A percentile compares a stretch with the other conserved stretches of the same genome.
Evolutionary conservation across 345 rosid genomes (phyloP).

Genomic region (Ceriops tagal): DNA sequence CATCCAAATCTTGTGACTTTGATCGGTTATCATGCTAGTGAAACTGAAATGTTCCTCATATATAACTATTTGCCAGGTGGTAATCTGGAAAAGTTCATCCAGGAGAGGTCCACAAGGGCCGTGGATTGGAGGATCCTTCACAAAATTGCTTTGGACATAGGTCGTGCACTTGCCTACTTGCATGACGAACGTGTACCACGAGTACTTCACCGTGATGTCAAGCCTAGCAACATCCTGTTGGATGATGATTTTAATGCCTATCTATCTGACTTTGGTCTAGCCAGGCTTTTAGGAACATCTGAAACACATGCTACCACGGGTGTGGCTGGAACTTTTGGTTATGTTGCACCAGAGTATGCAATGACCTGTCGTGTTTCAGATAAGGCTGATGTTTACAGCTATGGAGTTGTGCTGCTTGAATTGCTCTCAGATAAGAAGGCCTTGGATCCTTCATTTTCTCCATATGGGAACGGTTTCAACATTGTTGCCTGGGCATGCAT

Average conservation of each 20-base stretch:
- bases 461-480: constrained; percentile 34
- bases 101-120: constrained; percentile 23
- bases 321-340: constrained; percentile 37
- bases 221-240: constrained; percentile 35
- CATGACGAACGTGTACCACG: constrained; percentile 31
- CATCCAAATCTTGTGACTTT: constrained; percentile 40
- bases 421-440: constrained; percentile 34
- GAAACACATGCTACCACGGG: constrained; percentile 38
- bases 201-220: constrained; percentile 40
- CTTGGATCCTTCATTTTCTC: constrained; percentile 38
- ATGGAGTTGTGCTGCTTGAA: constrained; percentile 42
- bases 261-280: constrained; percentile 36
- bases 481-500: constrained; percentile 39
- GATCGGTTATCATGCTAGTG: constrained; percentile 39
- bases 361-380: constrained; percentile 37
- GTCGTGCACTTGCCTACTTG: constrained; percentile 33
- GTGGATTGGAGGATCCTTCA: constrained; percentile 33
- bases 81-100: constrained; percentile 33
- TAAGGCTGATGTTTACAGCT: constrained; percentile 40
- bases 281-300: constrained; percentile 37
- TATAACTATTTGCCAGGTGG: constrained; percentile 41
- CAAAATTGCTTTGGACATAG: constrained; percentile 38
- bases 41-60: constrained; percentile 34
- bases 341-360: constrained; percentile 33
- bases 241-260: constrained; percentile 35